Evolutionary conservation across 2,329 filamentous ascomycete genomes (phyloP).

Genomic region (Cordyceps cateniannulata): DNA sequence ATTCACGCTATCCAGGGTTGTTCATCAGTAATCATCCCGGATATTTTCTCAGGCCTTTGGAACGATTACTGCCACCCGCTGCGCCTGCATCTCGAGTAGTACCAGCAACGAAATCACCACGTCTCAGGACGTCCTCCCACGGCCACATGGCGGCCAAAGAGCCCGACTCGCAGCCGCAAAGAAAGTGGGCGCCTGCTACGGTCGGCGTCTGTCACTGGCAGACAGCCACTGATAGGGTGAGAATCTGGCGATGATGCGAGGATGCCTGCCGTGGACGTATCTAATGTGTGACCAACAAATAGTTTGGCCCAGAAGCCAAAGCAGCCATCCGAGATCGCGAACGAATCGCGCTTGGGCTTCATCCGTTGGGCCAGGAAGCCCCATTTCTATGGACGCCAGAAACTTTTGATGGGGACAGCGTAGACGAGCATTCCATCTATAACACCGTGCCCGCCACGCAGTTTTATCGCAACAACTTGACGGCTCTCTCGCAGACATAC

Average conservation of each 20-base stretch:
- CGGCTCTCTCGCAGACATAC: conserved; percentile 49
- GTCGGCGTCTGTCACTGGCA: conserved; percentile 33
- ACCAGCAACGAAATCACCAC: background rate
- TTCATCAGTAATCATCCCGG: background rate
- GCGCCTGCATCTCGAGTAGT: background rate
- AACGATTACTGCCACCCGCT: background rate
- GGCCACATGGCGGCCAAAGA: conserved; percentile 5
- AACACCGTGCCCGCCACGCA: conserved; percentile 21
- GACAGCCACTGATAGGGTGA: conserved; percentile 31
- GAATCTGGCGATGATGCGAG: conserved; percentile 9
- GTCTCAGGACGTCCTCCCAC: background rate
- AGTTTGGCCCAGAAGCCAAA: conserved; percentile 33
- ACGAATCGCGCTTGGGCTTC: conserved; percentile 20
- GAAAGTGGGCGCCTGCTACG: conserved; percentile 10
- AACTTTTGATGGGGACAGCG: conserved; percentile 13
- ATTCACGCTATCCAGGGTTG: background rate
- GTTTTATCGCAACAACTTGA: conserved; percentile 47
- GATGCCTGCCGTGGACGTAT: background rate
- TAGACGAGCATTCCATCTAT: background rate
- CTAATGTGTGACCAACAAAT: background rate
- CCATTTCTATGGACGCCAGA: conserved; percentile 25
- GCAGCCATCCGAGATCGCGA: conserved; percentile 30
- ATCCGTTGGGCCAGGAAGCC: conserved; percentile 19
- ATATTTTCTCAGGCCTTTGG: background rate
- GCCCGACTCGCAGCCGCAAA: background rate